These are phyloP conservation scores for Nemania sp. DNA, from an alignment of 2,329 filamentous ascomycete genomes.

Conservation along the genomic window DNA sequence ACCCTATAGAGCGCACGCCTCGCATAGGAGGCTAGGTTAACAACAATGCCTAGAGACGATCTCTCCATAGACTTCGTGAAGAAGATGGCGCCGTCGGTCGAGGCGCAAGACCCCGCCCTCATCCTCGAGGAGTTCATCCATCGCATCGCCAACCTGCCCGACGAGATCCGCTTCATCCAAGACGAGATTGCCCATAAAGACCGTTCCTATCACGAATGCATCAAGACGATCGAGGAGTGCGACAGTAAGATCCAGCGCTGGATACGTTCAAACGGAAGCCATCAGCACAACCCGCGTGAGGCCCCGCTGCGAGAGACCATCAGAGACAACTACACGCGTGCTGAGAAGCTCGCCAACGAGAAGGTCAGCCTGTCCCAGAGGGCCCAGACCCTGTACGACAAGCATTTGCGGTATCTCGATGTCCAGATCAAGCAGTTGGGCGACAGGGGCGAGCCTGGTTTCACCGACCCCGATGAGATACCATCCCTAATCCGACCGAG, in stretches of 20 bases:
- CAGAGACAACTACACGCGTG: conserved; percentile 68
- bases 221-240: conserved; percentile 70
- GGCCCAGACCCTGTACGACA: conserved; percentile 62
- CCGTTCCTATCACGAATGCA: conserved; percentile 69
- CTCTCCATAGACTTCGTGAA: conserved; percentile 71
- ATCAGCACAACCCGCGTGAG: conserved; percentile 76
- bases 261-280: conserved; percentile 76
- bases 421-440: conserved; percentile 64
- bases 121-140: conserved; percentile 81
- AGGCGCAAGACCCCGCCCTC: conserved; percentile 66
- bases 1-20: conserved; percentile 29
- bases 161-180: conserved; percentile 81
- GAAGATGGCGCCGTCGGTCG: conserved; percentile 64
- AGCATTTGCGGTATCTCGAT: conserved; percentile 67
- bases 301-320: conserved; percentile 68
- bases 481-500: conserved; percentile 65
- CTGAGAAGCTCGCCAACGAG: conserved; percentile 73
- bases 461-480: conserved; percentile 65
- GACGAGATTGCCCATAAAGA: conserved; percentile 85
- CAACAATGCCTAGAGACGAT: conserved; percentile 74
- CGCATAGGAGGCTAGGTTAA: conserved; percentile 52
- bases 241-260: conserved; percentile 80
- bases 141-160: conserved; percentile 76
- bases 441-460: conserved; percentile 65
- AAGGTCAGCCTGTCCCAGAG: conserved; percentile 74